phyloP scores from a whole-genome alignment of 1,284 basidiomycete genomes.

The Caloboletus firmus region DNA sequence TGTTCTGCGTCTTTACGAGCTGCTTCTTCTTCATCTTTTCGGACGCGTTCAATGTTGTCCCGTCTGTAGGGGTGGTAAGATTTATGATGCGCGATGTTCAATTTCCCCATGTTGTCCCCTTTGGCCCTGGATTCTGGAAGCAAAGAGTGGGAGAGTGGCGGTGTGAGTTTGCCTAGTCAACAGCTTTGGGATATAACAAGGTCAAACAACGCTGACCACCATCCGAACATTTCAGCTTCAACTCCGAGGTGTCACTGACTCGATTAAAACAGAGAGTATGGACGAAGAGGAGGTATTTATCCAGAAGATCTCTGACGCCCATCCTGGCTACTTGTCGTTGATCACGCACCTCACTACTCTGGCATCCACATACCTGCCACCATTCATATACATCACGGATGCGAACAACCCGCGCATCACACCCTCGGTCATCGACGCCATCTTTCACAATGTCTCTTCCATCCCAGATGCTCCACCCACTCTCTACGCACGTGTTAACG shows the following conservation, averaged over 20 bases:
- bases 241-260: not conserved
- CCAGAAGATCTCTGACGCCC: constrained; percentile 8
- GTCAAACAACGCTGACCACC: constrained; percentile 4
- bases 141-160: not conserved
- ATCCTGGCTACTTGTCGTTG: constrained; percentile 37
- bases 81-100: constrained; percentile 88
- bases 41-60: constrained; percentile 81
- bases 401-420: constrained; percentile 50
- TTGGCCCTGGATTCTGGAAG: not conserved
- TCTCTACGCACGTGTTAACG: constrained; percentile 53
- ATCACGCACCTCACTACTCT: constrained; percentile 46
- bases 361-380: constrained; percentile 52
- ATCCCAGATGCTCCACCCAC: constrained; percentile 28
- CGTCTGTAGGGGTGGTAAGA: constrained; percentile 84
- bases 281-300: constrained; percentile 19
- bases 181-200: constrained; percentile 14
- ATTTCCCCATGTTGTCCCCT: constrained; percentile 62
- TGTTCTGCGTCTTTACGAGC: constrained; percentile 59
- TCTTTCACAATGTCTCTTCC: constrained; percentile 35
- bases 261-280: constrained; percentile 9
- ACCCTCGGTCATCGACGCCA: constrained; percentile 40
- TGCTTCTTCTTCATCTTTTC: constrained; percentile 80
- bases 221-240: not conserved
- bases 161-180: constrained; percentile 12
- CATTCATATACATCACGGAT: constrained; percentile 74